Base-by-base conservation (phyloP, 176 grass and related monocot species). In the Urochloa ruziziensis region DNA sequence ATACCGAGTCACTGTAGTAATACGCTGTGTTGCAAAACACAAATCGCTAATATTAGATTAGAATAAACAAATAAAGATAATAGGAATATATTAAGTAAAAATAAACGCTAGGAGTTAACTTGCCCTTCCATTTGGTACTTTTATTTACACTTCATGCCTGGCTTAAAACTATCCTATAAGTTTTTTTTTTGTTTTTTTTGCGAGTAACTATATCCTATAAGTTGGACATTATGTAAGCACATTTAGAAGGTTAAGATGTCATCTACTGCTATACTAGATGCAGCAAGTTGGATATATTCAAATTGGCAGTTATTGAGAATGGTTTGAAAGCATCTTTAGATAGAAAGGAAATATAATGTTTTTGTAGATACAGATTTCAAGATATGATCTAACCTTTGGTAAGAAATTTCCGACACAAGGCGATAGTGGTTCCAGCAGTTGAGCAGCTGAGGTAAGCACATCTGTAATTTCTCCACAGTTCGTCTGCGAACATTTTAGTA, bases 391-490 rank as follows among this genome's bases (percentile, higher is more conserved):
- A 65, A 98, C 96, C 89, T 84, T 94, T 17, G 91, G 87, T 47
- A 94, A 64, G 34, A 94, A 85, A 59, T 80, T 90, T 37, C 36
- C 28, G 1, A 95, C 65, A 78, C 27, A 80, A 42, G 86, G 73
- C 4, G 71, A 88, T 23, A 79, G 27, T 39, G 89, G 91, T 69
- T 94, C 91, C 19, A 98, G 36, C 24, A 88, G 29, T 66, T 92
- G 91, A 3, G 72, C 54, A 44, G 93, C 83, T 57, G 69, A 85
- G 23, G 67, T 82, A 28, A 98, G 80, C 82, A 91, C 81, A 80
- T 90, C 84, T 67, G 89, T 65, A 13, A 98, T 84, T 82, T 92
- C 96, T 54, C 36, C 64, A 39, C 76, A 73, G 70, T 93, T 73
- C 67, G 37, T 77, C 96, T 98, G 87, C 34, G 88, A 80, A 75